phyloP scores from a whole-genome alignment of 352 stramenopile genomes.

The Thalassiosira exigua region DNA sequence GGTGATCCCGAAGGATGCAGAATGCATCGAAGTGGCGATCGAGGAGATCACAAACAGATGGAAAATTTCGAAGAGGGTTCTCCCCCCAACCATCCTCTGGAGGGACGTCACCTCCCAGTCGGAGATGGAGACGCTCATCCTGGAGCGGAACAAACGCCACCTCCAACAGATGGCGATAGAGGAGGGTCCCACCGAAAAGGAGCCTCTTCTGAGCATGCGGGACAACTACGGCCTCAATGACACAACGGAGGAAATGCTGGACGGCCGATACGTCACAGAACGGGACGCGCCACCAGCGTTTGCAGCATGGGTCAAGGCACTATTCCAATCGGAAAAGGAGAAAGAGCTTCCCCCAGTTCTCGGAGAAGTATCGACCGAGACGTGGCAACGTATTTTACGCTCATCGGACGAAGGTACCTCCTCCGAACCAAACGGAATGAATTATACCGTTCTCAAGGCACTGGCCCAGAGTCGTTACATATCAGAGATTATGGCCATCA shows the following conservation, averaged over 20 bases:
- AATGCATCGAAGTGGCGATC: neutral
- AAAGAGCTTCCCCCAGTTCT: neutral
- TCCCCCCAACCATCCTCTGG: too few relatives aligned
- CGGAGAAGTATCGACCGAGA: too few relatives aligned
- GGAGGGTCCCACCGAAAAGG: constrained; percentile 2
- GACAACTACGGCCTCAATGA: neutral
- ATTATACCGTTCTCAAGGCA: constrained; percentile 29
- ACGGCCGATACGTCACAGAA: neutral
- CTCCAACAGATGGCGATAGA: constrained; percentile 21
- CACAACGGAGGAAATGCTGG: neutral
- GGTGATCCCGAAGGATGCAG: constrained; percentile 15
- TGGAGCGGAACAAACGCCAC: constrained; percentile 18
- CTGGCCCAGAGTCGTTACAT: neutral
- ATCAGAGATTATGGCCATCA: constrained; percentile 8
- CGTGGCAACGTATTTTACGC: too few relatives aligned
- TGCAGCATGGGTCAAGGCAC: constrained; percentile 9
- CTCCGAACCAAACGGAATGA: constrained; percentile 6
- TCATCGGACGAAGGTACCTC: too few relatives aligned
- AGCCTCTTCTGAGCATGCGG: neutral
- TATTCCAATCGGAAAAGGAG: constrained; percentile 5
- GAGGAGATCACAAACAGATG: neutral
- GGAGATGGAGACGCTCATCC: constrained; percentile 4
- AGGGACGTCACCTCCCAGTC: neutral
- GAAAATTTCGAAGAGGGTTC: too few relatives aligned
- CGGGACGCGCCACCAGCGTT: neutral